Evolutionary conservation across 2,329 filamentous ascomycete species (phyloP), one percentile per base, ranked within the genome.

Genomic region (Xylariaceae sp.): DNA sequence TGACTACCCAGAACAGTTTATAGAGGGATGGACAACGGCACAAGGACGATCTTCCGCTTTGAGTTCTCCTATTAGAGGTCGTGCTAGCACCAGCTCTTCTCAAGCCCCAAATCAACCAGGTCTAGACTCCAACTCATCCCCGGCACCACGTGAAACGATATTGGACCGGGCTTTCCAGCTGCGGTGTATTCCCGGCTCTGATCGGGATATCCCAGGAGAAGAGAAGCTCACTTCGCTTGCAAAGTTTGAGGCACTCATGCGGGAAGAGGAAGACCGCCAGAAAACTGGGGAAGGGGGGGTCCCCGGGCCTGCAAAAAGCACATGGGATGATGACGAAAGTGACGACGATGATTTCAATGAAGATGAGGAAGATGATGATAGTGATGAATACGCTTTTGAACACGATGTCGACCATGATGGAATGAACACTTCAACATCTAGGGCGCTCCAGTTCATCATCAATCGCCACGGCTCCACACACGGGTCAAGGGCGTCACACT

Each of bases 131-230:
- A 77, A 75, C 61, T 80, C 81, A 0, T 81, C 82, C 0, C 78
- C 81, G 2, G 72, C 70, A 0, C 81, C 81, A 2, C 77, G 84
- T 13, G 84, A 88, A 68, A 86, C 85, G 0, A 87, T 88, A 45
- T 69, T 87, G n/a, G 85, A 88, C 65, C 73, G 85, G 32, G 85
- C 85, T 0, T 87, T 88, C 62, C 82, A 85, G 61, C 70, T 87
- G 70, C 77, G 81, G 7, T 83, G 75, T 52, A 85, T 87, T 27
- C 84, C 84, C 13, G 84, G 84, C 5, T 81, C 81, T 2, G 82
- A 84, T 9, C 71, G 72, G 6, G 74, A 80, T 43, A 61, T 70
- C 2, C 77, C 79, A 0, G 83, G 83, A 3, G 82, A 85, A 56
- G 83, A 86, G 60, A 85, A 86, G 53, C 72, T 87, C 13, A 87